phyloP scores from a whole-genome alignment of 208 protist species.

The Acanthamoeba divionensis region DNA sequence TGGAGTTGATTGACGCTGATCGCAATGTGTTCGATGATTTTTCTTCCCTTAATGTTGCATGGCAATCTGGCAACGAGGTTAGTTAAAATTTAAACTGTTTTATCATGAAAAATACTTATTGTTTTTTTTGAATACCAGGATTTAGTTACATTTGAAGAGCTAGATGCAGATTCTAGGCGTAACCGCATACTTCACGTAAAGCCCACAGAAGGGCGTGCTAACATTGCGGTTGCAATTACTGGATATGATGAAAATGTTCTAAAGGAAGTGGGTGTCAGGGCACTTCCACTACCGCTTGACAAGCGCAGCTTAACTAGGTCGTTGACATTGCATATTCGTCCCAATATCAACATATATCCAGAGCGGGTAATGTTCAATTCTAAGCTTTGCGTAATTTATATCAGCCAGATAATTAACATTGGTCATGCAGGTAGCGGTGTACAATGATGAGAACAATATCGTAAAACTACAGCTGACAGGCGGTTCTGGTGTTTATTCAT shows the following conservation, averaged over 20 bases:
- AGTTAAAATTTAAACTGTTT: too few relatives aligned
- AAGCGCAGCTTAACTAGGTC: background rate
- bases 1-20: background rate
- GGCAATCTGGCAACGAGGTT: background rate
- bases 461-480: background rate
- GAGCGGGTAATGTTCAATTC: background rate
- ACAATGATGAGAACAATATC: conserved; percentile 7
- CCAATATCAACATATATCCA: background rate
- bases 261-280: too few relatives aligned
- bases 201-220: too few relatives aligned
- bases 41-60: background rate
- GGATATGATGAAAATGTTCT: too few relatives aligned
- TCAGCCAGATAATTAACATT: background rate
- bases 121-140: too few relatives aligned
- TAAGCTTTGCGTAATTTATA: background rate
- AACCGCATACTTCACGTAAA: too few relatives aligned
- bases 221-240: too few relatives aligned
- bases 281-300: background rate
- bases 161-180: too few relatives aligned
- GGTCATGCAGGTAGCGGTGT: background rate
- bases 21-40: conserved; percentile 32
- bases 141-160: too few relatives aligned
- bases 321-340: background rate
- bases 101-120: too few relatives aligned
- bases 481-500: conserved; percentile 38